A percentile compares a stretch with the other conserved stretches of the same genome.
Evolutionary conservation across 345 rosid species (phyloP).

Genomic region (Syzygium aqueum): DNA sequence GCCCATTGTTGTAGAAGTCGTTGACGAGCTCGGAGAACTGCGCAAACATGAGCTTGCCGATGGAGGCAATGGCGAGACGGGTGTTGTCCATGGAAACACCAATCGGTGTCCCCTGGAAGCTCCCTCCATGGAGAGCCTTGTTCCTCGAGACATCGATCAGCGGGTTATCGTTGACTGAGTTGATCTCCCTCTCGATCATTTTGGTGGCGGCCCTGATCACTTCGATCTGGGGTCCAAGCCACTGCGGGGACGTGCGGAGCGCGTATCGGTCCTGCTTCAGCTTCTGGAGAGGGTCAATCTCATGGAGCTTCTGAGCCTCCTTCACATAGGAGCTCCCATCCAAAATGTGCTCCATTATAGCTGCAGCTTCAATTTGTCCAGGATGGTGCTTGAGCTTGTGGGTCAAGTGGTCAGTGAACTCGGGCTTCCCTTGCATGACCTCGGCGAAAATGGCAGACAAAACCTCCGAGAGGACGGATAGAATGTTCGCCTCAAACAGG

Average conservation of each 20-base stretch:
- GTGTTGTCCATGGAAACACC: conserved; percentile 88
- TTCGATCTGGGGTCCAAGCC: conserved; percentile 79
- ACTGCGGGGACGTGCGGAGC: conserved; percentile 66
- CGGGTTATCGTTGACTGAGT: conserved; percentile 75
- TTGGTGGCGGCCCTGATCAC: conserved; percentile 57
- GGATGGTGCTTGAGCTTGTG: conserved; percentile 73
- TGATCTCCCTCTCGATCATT: conserved; percentile 68
- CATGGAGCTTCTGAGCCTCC: conserved; percentile 46
- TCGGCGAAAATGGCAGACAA: conserved; percentile 58
- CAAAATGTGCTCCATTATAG: conserved; percentile 68
- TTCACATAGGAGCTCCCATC: conserved; percentile 58
- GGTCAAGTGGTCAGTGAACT: conserved; percentile 67
- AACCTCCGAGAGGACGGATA: conserved; percentile 44
- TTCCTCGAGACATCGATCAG: conserved; percentile 63
- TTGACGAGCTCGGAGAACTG: conserved; percentile 72
- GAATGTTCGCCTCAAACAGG: conserved; percentile 44
- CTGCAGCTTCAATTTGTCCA: conserved; percentile 76
- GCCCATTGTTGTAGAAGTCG: conserved; percentile 72
- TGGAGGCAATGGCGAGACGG: conserved; percentile 53
- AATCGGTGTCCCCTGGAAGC: conserved; percentile 80
- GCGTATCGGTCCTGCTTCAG: conserved; percentile 75
- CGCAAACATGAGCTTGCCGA: conserved; percentile 75
- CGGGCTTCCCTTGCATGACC: conserved; percentile 73
- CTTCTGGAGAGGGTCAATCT: conserved; percentile 62
- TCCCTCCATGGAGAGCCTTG: conserved; percentile 71